A percentile compares a stretch with the other conserved stretches of the same genome.
These are phyloP conservation scores for Globisporangium megalacanthum DNA, from an alignment of 352 stramenopile species.

Conservation along the genomic window DNA sequence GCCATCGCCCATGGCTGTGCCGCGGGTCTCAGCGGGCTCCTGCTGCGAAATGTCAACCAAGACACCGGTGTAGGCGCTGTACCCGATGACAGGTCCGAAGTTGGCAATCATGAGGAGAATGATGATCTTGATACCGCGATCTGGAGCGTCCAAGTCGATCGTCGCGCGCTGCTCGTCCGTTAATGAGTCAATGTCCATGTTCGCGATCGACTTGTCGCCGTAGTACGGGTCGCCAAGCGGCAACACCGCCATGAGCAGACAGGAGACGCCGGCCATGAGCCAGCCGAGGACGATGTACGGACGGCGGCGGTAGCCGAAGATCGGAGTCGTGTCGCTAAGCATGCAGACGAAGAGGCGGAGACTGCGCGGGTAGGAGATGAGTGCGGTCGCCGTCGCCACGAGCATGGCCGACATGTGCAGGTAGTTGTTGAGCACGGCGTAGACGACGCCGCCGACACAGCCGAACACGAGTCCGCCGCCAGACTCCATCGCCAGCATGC, in stretches of 20 bases:
- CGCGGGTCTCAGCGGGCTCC: conserved; percentile 40
- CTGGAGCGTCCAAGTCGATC: conserved; percentile 35
- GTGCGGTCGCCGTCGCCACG: conserved; percentile 33
- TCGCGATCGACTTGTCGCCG: conserved; percentile 17
- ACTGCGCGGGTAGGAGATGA: conserved; percentile 34
- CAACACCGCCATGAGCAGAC: conserved; percentile 39
- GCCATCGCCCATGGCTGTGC: conserved; percentile 35
- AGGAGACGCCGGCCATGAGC: conserved; percentile 30
- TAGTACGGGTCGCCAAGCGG: conserved; percentile 50
- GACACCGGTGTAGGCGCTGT: conserved; percentile 61
- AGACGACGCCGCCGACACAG: conserved; percentile 27
- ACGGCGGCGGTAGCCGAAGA: conserved; percentile 71
- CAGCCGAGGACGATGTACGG: conserved; percentile 78
- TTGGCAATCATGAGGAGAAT: conserved; percentile 68
- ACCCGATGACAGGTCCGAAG: conserved; percentile 69
- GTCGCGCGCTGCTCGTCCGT: conserved; percentile 23
- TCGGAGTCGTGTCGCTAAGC: conserved; percentile 74
- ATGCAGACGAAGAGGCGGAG: conserved; percentile 58
- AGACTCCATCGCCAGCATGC: no score
- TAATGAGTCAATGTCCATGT: conserved; percentile 23
- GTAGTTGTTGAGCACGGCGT: conserved; percentile 56
- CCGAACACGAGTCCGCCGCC: conserved; percentile 33
- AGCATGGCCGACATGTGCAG: conserved; percentile 50
- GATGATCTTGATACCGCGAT: conserved; percentile 43
- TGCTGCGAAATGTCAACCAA: conserved; percentile 49